Evolutionary conservation across 2,329 filamentous ascomycete genomes (phyloP), one percentile per base, ranked within the genome.

Genomic region (Cadophora sp.): DNA sequence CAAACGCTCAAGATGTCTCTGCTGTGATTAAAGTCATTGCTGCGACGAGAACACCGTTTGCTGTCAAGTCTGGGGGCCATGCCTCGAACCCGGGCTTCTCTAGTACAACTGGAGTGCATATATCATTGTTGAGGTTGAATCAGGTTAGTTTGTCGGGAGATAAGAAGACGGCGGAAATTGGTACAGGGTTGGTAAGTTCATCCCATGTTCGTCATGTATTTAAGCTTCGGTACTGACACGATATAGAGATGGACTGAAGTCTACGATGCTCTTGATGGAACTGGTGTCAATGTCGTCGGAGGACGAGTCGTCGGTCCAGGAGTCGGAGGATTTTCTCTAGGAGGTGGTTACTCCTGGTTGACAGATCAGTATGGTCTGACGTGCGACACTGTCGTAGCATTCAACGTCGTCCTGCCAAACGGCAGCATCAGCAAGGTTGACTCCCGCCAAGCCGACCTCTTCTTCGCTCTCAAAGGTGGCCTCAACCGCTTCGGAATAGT

Each of bases 31-130:
- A 73, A 53, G 71, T 76, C 5, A 66, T 79, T 40, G 73, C 68
- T 8, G 59, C 63, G 1, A 68, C 72, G 0, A 59, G 69, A 14
- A 75, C 73, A 0, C 75, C 77, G 1, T 81, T 81, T 69, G 77
- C 79, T 7, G 76, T 79, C 61, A 80, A 80, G 70, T 79, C 78
- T 64, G 80, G 79, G 12, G 79, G 82, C 1, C 81, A 83, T 70
- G 64, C 66, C 40, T 71, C 70, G 11, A 72, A 72, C 56, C 64
- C 68, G n/a, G 67, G 69, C 5, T 72, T 67, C 27, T 72, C 71
- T 11, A 73, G 71, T 51, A 72, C 69, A 11, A 81, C 58, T 29
- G 71, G 71, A 14, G 65, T 73, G 12, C 64, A 66, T 11, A 73
- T 73, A 22, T 71, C 67, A 8, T 43, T 72, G 26, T 64, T 53